These are phyloP conservation scores for Mrakia gelida DNA, from an alignment of 768 basidiomycete species.

Conservation along the genomic window DNA sequence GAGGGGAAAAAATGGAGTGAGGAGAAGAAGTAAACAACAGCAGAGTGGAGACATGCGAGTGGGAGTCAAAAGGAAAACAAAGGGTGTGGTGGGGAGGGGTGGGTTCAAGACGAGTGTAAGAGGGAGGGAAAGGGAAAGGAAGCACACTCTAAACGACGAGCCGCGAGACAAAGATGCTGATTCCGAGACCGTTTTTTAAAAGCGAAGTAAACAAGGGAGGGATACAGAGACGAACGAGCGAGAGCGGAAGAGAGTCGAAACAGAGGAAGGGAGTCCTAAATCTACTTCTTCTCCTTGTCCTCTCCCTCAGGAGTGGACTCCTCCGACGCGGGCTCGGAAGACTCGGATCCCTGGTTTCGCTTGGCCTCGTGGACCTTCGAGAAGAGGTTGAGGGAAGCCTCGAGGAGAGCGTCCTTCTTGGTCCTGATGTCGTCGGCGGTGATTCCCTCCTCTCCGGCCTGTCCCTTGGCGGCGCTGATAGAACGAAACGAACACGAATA, in stretches of 20 bases:
- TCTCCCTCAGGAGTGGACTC: conserved; percentile 28
- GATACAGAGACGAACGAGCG: neutral
- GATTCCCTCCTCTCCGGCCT: conserved; percentile 72
- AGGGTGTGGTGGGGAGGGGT: no score
- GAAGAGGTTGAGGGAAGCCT: conserved; percentile 93
- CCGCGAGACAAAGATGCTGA: no score
- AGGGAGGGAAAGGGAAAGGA: no score
- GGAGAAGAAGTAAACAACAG: no score
- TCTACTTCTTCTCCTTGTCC: conserved; percentile 29
- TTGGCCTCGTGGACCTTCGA: conserved; percentile 58
- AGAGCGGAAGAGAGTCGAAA: neutral
- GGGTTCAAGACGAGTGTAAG: no score
- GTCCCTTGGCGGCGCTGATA: conserved; percentile 67
- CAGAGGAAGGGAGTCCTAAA: no score
- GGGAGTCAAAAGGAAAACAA: no score
- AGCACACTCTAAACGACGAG: no score
- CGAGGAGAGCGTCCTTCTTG: conserved; percentile 89
- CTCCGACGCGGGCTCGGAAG: conserved; percentile 25
- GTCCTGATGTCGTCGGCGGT: conserved; percentile 83
- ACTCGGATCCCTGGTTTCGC: conserved; percentile 32
- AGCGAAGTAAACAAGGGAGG: neutral
- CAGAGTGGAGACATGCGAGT: no score
- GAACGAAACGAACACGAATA: neutral
- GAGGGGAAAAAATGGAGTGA: no score
- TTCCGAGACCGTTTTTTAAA: conserved; percentile 2